Evolutionary conservation across 176 grass and related monocot genomes (phyloP).

Genomic region (Juncus effusus): DNA sequence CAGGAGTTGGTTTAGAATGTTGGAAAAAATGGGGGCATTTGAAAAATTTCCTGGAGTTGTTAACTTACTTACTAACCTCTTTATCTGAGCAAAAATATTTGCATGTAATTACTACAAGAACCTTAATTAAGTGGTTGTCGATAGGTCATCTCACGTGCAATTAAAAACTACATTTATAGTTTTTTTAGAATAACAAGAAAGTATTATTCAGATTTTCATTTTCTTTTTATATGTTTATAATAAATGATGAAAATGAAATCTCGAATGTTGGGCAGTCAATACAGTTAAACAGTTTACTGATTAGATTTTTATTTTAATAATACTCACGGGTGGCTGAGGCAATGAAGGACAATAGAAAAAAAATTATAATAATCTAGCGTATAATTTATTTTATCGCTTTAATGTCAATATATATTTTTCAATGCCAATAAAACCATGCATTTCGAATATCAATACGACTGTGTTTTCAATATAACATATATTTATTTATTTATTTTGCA

Average conservation of each 20-base stretch:
- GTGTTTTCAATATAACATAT: neutral
- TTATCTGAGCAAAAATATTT: slow-evolving; percentile 28
- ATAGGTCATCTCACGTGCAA: slow-evolving; percentile 40
- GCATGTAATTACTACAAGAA: neutral
- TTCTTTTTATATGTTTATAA: slow-evolving; percentile 23
- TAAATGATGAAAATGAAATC: neutral
- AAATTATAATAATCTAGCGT: neutral
- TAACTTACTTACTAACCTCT: slow-evolving; percentile 17
- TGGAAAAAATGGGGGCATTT: no score
- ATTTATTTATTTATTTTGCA: neutral
- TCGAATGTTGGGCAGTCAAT: slow-evolving; percentile 19
- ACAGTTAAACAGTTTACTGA: slow-evolving; percentile 15
- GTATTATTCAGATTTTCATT: slow-evolving; percentile 32
- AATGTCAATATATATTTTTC: neutral
- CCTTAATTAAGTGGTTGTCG: slow-evolving; percentile 4
- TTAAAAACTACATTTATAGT: slow-evolving; percentile 39
- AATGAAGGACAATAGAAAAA: neutral
- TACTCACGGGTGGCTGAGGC: neutral
- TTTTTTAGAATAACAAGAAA: slow-evolving; percentile 20
- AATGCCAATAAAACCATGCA: neutral
- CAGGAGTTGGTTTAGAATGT: slow-evolving; percentile 8
- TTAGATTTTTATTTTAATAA: slow-evolving; percentile 12
- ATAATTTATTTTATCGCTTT: neutral
- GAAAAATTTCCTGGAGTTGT: no score
- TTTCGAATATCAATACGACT: neutral